phyloP scores from a whole-genome alignment of 2,329 filamentous ascomycete species.

The Microsporum ferrugineum region DNA sequence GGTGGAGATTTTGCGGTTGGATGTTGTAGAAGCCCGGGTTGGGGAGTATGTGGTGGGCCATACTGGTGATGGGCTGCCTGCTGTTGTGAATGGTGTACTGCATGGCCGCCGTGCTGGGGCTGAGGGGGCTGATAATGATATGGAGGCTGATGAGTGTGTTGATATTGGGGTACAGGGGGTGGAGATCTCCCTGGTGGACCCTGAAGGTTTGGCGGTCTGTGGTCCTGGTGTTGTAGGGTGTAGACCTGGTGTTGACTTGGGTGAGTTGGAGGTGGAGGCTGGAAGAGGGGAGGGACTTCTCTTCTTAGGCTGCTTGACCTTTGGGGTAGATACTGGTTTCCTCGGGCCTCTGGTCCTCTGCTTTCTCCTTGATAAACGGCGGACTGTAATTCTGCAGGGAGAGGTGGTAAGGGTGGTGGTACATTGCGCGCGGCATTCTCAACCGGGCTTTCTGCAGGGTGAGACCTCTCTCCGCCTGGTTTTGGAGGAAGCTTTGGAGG shows the following conservation, averaged over 20 bases:
- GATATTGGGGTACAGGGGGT: conserved; percentile 7
- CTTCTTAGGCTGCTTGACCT: conserved; percentile 18
- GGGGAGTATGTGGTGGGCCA: conserved; percentile 22
- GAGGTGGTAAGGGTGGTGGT: conserved; percentile 28
- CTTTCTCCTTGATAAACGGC: not conserved
- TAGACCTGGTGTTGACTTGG: not conserved
- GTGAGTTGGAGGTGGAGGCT: not conserved
- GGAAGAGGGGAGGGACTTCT: not conserved
- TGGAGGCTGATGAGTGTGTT: not conserved
- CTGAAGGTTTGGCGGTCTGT: not conserved
- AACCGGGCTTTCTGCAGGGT: conserved; percentile 14
- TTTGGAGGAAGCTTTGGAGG: conserved; percentile 30
- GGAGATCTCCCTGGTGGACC: not conserved
- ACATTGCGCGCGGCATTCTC: conserved; percentile 6
- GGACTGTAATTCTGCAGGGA: conserved; percentile 21
- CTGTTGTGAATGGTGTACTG: conserved; percentile 6
- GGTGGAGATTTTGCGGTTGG: conserved; percentile 15
- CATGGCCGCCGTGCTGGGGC: conserved; percentile 7
- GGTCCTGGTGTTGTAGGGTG: not conserved
- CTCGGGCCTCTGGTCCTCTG: not conserved
- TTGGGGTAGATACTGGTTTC: conserved; percentile 22
- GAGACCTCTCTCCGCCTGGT: conserved; percentile 16
- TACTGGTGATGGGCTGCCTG: conserved; percentile 16
- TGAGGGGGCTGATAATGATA: conserved; percentile 13
- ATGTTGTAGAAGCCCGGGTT: not conserved